These are phyloP conservation scores for Thraustochytrium striatum DNA, from an alignment of 352 stramenopile species.

Conservation along the genomic window DNA sequence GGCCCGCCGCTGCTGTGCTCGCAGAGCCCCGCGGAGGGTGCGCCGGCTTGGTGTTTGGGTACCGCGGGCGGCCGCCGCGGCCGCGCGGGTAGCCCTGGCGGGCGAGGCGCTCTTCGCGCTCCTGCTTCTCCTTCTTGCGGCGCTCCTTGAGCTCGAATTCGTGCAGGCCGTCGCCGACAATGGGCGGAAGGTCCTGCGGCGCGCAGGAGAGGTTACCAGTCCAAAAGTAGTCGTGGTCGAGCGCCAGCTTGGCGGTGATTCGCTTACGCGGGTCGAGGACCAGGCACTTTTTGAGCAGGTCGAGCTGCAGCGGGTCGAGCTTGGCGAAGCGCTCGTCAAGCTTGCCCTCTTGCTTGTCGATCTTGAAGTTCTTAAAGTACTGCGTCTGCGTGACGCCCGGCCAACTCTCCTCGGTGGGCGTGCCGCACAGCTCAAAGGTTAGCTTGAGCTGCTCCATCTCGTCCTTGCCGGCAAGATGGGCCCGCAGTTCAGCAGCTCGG, in stretches of 20 bases:
- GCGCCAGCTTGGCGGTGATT: conserved; percentile 21
- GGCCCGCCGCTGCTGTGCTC: too few species aligned
- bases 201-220: background rate
- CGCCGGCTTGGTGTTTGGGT: too few species aligned
- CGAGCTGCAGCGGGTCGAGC: conserved; percentile 34
- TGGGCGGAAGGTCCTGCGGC: conserved; percentile 1
- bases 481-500: conserved; percentile 58
- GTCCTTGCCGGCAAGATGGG: conserved; percentile 41
- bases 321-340: conserved; percentile 9
- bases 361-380: background rate
- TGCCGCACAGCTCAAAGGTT: conserved; percentile 47
- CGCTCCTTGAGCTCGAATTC: conserved; percentile 48
- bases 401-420: conserved; percentile 39
- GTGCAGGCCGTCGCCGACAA: conserved; percentile 36
- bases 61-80: too few species aligned
- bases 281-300: conserved; percentile 21
- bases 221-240: conserved; percentile 47
- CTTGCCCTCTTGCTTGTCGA: conserved; percentile 19
- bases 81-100: too few species aligned
- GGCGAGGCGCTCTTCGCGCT: too few species aligned
- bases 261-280: conserved; percentile 22
- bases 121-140: background rate
- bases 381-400: conserved; percentile 32
- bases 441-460: conserved; percentile 36
- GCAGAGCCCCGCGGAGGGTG: too few species aligned